Percentiles rank a stretch among this genome's conserved stretches.
phyloP scores from a whole-genome alignment of 2,329 filamentous ascomycete genomes.

The Metarhizium brunneum region DNA sequence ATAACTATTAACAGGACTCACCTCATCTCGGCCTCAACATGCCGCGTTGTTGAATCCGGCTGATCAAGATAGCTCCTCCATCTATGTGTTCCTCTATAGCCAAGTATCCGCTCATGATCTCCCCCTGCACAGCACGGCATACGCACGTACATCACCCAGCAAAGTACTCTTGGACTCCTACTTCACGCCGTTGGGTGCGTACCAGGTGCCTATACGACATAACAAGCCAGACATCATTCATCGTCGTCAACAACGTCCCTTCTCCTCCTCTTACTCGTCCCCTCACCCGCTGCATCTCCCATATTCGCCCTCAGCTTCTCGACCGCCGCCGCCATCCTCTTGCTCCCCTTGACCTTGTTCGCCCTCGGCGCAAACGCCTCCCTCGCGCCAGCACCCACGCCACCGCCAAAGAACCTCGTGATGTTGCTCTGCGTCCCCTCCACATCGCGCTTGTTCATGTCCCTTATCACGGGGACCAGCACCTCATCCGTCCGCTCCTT shows the following conservation, averaged over 20 bases:
- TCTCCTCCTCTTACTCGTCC: constrained; percentile 11
- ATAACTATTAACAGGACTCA: no score
- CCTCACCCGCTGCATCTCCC: constrained; percentile 6
- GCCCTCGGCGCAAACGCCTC: constrained; percentile 59
- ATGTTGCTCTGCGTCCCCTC: constrained; percentile 97
- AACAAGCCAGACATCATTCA: background rate
- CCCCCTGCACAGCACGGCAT: no score
- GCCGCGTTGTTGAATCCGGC: no score
- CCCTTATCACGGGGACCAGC: constrained; percentile 84
- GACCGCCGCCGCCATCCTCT: constrained; percentile 69
- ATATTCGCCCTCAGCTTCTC: constrained; percentile 46
- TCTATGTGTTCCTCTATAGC: no score
- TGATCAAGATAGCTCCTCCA: no score
- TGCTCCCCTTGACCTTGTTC: constrained; percentile 54
- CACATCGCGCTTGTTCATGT: constrained; percentile 81
- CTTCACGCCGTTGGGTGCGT: no score
- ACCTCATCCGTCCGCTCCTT: constrained; percentile 92
- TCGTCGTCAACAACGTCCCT: constrained; percentile 8
- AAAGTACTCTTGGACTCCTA: no score
- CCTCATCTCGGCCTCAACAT: no score
- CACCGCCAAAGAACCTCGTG: constrained; percentile 79
- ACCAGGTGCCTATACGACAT: no score
- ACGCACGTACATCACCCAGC: no score
- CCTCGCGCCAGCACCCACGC: constrained; percentile 56
- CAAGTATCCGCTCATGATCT: no score